Percentiles rank a stretch among this genome's conserved stretches.
phyloP scores from a whole-genome alignment of 2,329 filamentous ascomycete species.

The Xylaria sp. region DNA sequence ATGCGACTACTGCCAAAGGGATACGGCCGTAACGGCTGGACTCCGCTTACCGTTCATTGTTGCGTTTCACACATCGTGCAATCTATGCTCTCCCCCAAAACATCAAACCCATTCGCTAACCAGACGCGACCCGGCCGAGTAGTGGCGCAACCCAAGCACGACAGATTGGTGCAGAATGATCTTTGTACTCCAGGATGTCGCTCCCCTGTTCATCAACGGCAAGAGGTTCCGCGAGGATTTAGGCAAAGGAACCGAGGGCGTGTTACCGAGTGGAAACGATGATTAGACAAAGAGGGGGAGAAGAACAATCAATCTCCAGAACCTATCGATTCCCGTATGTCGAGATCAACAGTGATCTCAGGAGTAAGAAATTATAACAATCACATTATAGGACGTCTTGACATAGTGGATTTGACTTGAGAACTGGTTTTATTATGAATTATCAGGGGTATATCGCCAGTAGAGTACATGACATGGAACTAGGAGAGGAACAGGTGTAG shows the following conservation, averaged over 20 bases:
- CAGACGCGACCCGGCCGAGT: background rate
- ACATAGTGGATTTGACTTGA: too few species aligned
- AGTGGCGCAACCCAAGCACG: constrained; percentile 21
- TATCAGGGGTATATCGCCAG: background rate
- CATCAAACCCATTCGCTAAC: constrained; percentile 4
- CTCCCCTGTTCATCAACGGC: constrained; percentile 27
- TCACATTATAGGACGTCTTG: background rate
- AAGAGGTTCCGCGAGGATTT: constrained; percentile 28
- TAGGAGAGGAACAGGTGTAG: background rate
- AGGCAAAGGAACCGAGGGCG: constrained; percentile 24
- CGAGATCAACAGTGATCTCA: background rate
- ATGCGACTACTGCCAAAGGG: background rate
- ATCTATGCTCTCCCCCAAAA: background rate
- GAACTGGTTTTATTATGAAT: background rate
- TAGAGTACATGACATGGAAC: background rate
- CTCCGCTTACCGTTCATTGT: background rate
- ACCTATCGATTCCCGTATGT: background rate
- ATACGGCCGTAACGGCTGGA: background rate
- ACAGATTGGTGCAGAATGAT: constrained; percentile 20
- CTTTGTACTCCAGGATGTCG: constrained; percentile 36
- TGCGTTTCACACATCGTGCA: background rate
- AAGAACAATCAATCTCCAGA: background rate
- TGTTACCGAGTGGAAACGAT: constrained; percentile 28
- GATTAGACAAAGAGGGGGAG: constrained; percentile 5
- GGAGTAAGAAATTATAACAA: background rate